Evolutionary conservation across 768 basidiomycete species (phyloP).

Genomic region (Boletellus ananas): DNA sequence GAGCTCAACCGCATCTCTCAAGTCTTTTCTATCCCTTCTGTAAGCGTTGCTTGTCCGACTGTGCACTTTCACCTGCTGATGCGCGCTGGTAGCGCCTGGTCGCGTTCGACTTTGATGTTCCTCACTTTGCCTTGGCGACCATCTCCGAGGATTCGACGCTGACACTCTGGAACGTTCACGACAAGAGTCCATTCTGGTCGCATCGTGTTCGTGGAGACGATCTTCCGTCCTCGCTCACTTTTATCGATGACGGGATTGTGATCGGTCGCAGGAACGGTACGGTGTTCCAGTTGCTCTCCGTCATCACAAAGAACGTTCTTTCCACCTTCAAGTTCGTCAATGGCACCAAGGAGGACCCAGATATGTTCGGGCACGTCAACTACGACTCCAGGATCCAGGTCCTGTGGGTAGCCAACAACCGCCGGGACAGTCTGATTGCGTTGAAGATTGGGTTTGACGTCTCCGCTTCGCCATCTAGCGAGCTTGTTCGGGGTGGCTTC

Average conservation of each 20-base stretch:
- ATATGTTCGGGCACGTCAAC: constrained; percentile 86
- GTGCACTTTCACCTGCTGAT: not conserved
- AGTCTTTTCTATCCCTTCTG: constrained; percentile 66
- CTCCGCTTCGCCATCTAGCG: constrained; percentile 52
- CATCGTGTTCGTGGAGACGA: constrained; percentile 79
- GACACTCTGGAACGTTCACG: constrained; percentile 78
- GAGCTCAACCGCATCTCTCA: constrained; percentile 69
- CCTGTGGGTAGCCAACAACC: constrained; percentile 83
- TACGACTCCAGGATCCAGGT: constrained; percentile 85
- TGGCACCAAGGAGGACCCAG: constrained; percentile 62
- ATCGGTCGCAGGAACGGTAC: constrained; percentile 84
- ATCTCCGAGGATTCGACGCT: constrained; percentile 81
- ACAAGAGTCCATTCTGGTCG: constrained; percentile 70
- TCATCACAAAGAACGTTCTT: constrained; percentile 65
- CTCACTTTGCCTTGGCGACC: constrained; percentile 72
- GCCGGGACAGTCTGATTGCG: constrained; percentile 80
- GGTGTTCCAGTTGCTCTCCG: constrained; percentile 77
- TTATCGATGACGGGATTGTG: constrained; percentile 83
- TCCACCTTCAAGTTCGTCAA: constrained; percentile 80
- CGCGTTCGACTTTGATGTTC: constrained; percentile 81
- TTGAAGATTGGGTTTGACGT: constrained; percentile 68
- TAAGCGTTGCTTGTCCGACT: constrained; percentile 33
- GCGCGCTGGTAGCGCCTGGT: constrained; percentile 59
- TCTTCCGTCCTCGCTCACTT: constrained; percentile 75
- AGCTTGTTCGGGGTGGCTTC: constrained; percentile 60